Percentiles rank a stretch among this genome's conserved stretches.
phyloP scores from a whole-genome alignment of 108 stramenopile species.

The Cyclostephanos tholiformis region DNA sequence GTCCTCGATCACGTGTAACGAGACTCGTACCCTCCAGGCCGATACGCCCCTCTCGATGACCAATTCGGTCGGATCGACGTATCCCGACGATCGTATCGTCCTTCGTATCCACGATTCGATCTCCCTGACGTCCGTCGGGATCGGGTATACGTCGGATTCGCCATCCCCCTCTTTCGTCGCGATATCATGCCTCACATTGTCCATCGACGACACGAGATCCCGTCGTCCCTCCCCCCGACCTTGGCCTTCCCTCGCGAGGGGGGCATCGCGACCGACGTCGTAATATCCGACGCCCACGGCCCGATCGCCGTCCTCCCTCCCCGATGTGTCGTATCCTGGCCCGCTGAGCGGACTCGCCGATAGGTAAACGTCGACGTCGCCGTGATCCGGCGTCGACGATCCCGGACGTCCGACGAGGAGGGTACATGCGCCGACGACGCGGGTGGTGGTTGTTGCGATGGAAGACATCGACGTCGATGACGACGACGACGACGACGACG shows the following conservation, averaged over 20 bases:
- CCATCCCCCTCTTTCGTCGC: too few relatives aligned
- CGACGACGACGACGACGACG: too few relatives aligned
- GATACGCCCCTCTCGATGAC: constrained; percentile 47
- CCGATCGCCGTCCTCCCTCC: constrained; percentile 17
- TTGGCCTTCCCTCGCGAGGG: constrained; percentile 2
- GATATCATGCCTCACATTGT: too few relatives aligned
- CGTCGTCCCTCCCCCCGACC: background rate
- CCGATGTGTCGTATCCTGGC: constrained; percentile 21
- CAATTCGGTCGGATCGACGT: constrained; percentile 41
- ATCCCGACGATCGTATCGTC: constrained; percentile 32
- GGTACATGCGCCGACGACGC: constrained; percentile 65
- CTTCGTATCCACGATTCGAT: constrained; percentile 50
- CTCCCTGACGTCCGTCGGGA: constrained; percentile 32
- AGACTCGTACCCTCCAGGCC: constrained; percentile 62
- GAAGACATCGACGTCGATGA: constrained; percentile 40
- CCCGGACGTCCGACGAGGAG: constrained; percentile 71
- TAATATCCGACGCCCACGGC: background rate
- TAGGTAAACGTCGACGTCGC: constrained; percentile 57
- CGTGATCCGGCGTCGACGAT: constrained; percentile 51
- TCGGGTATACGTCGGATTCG: background rate
- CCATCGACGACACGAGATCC: too few relatives aligned
- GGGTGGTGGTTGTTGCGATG: too few relatives aligned
- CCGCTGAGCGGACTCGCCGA: constrained; percentile 38
- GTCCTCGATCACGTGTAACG: constrained; percentile 60
- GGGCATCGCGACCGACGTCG: constrained; percentile 11